Evolutionary conservation across 2,329 filamentous ascomycete genomes (phyloP), one percentile per base, ranked within the genome.

Genomic region (Pseudopyricularia cyperi): DNA sequence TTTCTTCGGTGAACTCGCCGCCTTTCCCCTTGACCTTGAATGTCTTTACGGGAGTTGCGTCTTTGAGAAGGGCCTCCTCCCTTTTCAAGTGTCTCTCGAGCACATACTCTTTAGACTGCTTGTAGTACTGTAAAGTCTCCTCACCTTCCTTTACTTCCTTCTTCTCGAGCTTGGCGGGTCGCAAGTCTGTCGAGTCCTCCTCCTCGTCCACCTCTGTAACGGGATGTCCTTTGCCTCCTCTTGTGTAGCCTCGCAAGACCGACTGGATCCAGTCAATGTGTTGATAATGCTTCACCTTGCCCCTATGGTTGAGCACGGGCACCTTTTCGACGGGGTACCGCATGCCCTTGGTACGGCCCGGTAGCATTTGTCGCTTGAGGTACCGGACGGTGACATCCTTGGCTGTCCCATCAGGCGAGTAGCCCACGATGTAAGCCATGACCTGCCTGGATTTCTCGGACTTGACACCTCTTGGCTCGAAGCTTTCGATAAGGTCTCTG

Each of bases 381-480:
- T 98, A 98, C 28, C 93, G 80, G 11, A 93, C 83, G 0, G 93
- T 98, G 15, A 98, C 86, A 63, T 98, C 93, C 64, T 97, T 97
- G 12, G 89, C 90, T 0, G 89, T 90, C 2, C 87, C 88, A 62
- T 97, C 90, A 3, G 79, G 68, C 0, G 87, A 88, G 66, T 87
- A 88, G 0, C 85, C 90, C 19, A 97, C 73, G 2, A 95, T 78
- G 61, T 98, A 98, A 46, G 87, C 87, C 61, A 95, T 89, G 12
- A 95, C 80, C 65, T 97, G 91, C 59, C 88, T 91, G 0, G 85
- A 81, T 60, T 85, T 89, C 33, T 95, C 89, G 1, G 90, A 89
- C 62, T 86, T 88, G 34, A 75, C 77, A 6, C 91, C 90, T 14
- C 89, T 82, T 14, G 90, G 87, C 60, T 96, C 89, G 51, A 97